Evolutionary conservation across 192 early-diverging fungal genomes (phyloP).

Genomic region (Oehlia diaphana): DNA sequence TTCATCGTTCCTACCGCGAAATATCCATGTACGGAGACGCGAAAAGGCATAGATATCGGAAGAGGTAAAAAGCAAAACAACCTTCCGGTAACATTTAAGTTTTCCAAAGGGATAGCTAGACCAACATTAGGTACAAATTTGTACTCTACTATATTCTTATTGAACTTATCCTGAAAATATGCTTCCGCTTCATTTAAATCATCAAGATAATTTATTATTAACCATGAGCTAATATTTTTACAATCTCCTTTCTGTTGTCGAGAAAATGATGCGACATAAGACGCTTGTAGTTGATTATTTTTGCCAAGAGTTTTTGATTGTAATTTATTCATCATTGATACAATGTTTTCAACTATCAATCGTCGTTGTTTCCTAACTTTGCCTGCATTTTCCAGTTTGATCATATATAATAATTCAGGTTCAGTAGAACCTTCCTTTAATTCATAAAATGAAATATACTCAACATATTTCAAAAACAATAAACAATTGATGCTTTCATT

Average conservation of each 20-base stretch:
- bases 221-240: conserved; percentile 21
- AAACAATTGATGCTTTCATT: conserved; percentile 34
- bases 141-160: not conserved
- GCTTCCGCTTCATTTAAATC: conserved; percentile 13
- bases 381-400: conserved; percentile 33
- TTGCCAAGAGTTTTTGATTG: not conserved
- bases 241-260: not conserved
- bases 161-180: conserved; percentile 10
- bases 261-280: conserved; percentile 1
- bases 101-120: conserved; percentile 31
- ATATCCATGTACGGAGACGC: conserved; percentile 41
- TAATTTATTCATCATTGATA: conserved; percentile 11
- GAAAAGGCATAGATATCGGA: conserved; percentile 32
- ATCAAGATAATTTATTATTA: conserved; percentile 30
- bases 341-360: not conserved
- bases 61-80: conserved; percentile 45
- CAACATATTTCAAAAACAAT: conserved; percentile 38
- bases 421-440: conserved; percentile 3
- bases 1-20: conserved; percentile 31
- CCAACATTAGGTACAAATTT: conserved; percentile 42
- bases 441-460: conserved; percentile 38
- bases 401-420: conserved; percentile 28
- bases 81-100: conserved; percentile 1
- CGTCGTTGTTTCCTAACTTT: conserved; percentile 26
- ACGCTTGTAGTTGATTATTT: not conserved